phyloP scores from a whole-genome alignment of 1,284 basidiomycete species.

The Prillingera fragicola region DNA sequence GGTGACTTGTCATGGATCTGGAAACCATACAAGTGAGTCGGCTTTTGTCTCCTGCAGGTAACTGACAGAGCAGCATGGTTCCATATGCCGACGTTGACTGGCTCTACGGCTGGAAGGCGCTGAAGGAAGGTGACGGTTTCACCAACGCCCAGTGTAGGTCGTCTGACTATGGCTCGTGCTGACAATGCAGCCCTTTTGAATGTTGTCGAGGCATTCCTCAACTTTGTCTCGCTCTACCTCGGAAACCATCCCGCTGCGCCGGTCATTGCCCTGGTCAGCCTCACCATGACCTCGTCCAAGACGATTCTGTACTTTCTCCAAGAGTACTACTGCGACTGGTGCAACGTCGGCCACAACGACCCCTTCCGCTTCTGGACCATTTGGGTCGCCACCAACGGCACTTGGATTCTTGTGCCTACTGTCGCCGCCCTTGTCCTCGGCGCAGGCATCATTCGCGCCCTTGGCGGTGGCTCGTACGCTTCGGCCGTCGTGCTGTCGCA shows the following conservation, averaged over 20 bases:
- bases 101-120: constrained; percentile 65
- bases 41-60: too few species aligned
- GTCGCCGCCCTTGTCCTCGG: constrained; percentile 31
- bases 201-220: constrained; percentile 69
- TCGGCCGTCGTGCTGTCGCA: neutral
- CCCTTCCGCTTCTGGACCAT: constrained; percentile 53
- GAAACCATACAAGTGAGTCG: constrained; percentile 61
- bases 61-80: constrained; percentile 15
- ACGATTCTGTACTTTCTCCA: constrained; percentile 75
- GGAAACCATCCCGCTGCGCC: constrained; percentile 53
- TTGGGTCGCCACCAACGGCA: constrained; percentile 71
- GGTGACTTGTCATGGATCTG: constrained; percentile 85
- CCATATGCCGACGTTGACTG: constrained; percentile 56
- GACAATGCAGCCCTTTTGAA: constrained; percentile 64
- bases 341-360: constrained; percentile 70
- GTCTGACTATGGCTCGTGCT: neutral
- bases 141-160: constrained; percentile 71
- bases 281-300: constrained; percentile 73
- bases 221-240: constrained; percentile 68
- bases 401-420: constrained; percentile 37
- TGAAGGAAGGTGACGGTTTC: constrained; percentile 67
- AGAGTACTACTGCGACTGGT: constrained; percentile 51
- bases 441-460: constrained; percentile 24
- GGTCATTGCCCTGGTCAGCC: constrained; percentile 66
- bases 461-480: constrained; percentile 7